Conservation (phyloP, 768 basidiomycete species). For the Favolaschia claudopus region DNA sequence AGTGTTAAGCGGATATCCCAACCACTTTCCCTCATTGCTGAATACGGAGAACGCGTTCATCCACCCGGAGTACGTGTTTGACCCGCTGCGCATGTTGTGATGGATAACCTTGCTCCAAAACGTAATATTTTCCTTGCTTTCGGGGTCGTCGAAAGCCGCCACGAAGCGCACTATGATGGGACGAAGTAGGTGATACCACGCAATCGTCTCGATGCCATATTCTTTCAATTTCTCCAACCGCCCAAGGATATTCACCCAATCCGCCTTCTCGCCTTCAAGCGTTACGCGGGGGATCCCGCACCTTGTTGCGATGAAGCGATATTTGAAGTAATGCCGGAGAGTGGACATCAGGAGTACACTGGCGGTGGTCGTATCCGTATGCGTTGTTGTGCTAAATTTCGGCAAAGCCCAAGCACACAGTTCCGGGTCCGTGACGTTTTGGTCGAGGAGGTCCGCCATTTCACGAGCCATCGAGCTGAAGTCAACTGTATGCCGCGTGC, state of each 20-base stretch:
- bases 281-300: not conserved
- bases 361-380: constrained; percentile 38
- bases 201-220: constrained; percentile 28
- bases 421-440: constrained; percentile 36
- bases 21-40: constrained; percentile 16
- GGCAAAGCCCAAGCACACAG: constrained; percentile 53
- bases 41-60: constrained; percentile 25
- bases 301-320: not conserved
- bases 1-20: not conserved
- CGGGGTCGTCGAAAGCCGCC: not conserved
- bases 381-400: constrained; percentile 52
- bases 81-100: constrained; percentile 19
- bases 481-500: not conserved
- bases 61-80: constrained; percentile 16
- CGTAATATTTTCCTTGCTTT: not conserved
- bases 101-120: not conserved
- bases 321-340: not conserved
- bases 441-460: constrained; percentile 31
- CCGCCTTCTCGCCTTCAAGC: constrained; percentile 25
- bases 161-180: not conserved
- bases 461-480: constrained; percentile 31
- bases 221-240: constrained; percentile 29
- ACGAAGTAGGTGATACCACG: constrained; percentile 24
- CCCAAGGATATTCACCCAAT: constrained; percentile 28
- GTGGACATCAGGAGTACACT: constrained; percentile 34